Evolutionary conservation across 1,284 basidiomycete species (phyloP).

Genomic region (Filobasidium uniguttulatum): DNA sequence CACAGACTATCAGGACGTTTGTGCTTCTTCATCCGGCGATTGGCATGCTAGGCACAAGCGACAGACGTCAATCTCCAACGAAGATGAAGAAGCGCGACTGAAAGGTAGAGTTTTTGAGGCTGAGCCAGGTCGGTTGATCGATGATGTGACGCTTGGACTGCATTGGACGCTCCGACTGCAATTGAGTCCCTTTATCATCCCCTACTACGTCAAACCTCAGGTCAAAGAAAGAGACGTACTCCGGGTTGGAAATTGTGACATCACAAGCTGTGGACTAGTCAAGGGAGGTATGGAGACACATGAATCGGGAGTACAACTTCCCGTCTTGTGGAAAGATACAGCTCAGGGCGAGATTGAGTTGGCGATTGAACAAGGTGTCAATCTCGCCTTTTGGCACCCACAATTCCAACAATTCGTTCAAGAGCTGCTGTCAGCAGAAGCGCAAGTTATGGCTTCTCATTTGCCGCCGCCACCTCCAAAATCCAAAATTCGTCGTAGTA

Average conservation of each 20-base stretch:
- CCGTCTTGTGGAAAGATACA: not conserved
- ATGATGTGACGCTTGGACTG: not conserved
- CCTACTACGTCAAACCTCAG: not conserved
- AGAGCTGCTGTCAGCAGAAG: not conserved
- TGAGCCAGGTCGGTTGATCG: not conserved
- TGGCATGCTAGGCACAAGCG: not conserved
- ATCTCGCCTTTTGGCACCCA: slow-evolving; percentile 3
- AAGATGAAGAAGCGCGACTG: not conserved
- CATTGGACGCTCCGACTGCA: not conserved
- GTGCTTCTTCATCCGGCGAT: not conserved
- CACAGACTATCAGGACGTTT: not conserved
- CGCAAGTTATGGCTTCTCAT: slow-evolving; percentile 13
- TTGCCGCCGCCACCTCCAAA: too few species aligned
- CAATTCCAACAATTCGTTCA: not conserved
- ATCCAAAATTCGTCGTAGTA: too few species aligned
- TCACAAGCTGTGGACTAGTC: not conserved
- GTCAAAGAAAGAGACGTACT: not conserved
- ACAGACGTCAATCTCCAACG: not conserved
- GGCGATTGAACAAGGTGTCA: not conserved
- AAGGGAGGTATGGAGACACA: too few species aligned
- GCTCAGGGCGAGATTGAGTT: not conserved
- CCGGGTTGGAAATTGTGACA: not conserved
- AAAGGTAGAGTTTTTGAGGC: not conserved
- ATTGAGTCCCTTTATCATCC: not conserved
- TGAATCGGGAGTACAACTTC: too few species aligned